Evolutionary conservation across 371 early-diverging fungal species (phyloP).

Genomic region (Mortierella sp.): DNA sequence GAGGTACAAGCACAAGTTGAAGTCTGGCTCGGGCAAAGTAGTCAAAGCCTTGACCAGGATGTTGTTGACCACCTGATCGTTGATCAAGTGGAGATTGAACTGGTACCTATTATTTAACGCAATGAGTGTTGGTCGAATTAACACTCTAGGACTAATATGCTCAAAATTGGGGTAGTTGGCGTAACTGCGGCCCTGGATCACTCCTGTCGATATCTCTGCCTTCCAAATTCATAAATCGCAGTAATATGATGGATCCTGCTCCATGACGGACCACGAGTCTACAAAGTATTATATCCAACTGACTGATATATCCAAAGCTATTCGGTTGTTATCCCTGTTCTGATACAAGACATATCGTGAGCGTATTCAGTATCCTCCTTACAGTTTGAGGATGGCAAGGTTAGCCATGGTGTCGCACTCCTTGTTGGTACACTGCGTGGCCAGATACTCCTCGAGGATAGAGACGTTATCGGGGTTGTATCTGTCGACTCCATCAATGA

Average conservation of each 20-base stretch:
- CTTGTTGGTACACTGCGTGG: slow-evolving; percentile 79
- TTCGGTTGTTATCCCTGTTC: background rate
- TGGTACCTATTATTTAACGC: slow-evolving; percentile 72
- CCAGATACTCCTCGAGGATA: slow-evolving; percentile 86
- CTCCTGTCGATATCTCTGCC: background rate
- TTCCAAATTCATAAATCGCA: background rate
- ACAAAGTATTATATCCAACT: background rate
- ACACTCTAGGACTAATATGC: background rate
- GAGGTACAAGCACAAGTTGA: slow-evolving; percentile 89
- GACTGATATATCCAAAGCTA: background rate
- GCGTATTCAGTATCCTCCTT: no score
- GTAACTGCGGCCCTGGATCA: background rate
- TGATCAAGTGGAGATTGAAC: slow-evolving; percentile 86
- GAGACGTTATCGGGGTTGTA: slow-evolving; percentile 92
- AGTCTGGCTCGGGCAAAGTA: slow-evolving; percentile 88
- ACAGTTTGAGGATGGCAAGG: slow-evolving; percentile 92
- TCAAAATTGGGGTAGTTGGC: background rate
- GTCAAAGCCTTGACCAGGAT: slow-evolving; percentile 88
- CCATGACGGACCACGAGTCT: background rate
- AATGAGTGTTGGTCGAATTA: background rate
- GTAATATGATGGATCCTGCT: background rate
- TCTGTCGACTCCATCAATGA: slow-evolving; percentile 85
- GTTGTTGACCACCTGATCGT: slow-evolving; percentile 76
- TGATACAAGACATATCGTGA: background rate
- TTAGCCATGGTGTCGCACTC: slow-evolving; percentile 91